Base-by-base conservation (phyloP, 148 eudicot genomes). In the Fagopyrum homotropicum region DNA sequence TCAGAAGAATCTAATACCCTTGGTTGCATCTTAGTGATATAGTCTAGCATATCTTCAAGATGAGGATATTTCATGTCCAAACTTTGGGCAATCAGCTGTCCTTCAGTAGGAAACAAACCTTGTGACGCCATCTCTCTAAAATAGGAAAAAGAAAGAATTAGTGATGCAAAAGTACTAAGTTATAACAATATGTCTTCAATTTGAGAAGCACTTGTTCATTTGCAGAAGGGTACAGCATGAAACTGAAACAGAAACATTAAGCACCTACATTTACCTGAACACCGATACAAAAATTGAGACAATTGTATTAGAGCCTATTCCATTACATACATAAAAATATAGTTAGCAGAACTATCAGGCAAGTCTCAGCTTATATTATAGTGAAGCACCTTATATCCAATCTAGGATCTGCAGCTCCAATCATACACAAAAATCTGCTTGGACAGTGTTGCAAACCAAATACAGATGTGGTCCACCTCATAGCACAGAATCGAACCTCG, bases 401-500 rank as follows among this genome's bases (percentile, higher is more conserved):
- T 83, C 89, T 94, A 29, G 85, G 76, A 83, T 94, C 98, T 74
- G 93, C 90, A 72, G 97, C 96, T 35, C 86, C 96, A 85, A 94
- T 82, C 98, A 94, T 91, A 77, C 98, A 94, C 77, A 94, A 85
- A 89, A 81, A 91, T 45, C 97, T 89, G 81, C 98, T 94, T 59
- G 98, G 93, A 76, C 96, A 91, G 79, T 94, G 97, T 71, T 85
- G 88, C 82, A 84, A 74, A 78, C 87, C 92, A 83, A 91, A 94
- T 82, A 94, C 80, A 72, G 96, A 85, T 60, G 93, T 90, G 8
- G 98, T 93, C 98, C 98, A 94, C 84, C 98, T 88, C 85, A 94
- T 87, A 74, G 96, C 98, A 84, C 91, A 94, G 81, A 94, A 94
- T 69, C 98, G 97, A 59, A 91, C 97, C 87, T 94, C 98, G 77